Conservation (phyloP, 2,329 filamentous ascomycete genomes). For the Phialocephala subalpina region DNA sequence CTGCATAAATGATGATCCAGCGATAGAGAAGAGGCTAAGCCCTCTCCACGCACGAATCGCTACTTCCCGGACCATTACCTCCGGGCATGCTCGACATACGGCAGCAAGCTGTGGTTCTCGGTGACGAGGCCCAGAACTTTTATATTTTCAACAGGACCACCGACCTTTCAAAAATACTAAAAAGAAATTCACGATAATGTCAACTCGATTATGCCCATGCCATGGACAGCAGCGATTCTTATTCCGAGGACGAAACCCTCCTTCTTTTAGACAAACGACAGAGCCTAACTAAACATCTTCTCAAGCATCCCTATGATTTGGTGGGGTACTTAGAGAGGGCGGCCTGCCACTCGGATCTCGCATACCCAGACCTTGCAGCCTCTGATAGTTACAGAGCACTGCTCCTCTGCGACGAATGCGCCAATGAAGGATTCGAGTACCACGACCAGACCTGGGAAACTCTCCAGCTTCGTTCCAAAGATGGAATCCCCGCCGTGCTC, state of each 20-base stretch:
- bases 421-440: constrained; percentile 82
- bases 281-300: constrained; percentile 63
- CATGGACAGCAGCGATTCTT: constrained; percentile 30
- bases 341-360: constrained; percentile 73
- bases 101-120: not conserved
- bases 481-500: constrained; percentile 53
- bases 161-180: not conserved
- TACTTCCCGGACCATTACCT: constrained; percentile 11
- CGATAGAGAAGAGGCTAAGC: not conserved
- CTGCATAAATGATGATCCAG: not conserved
- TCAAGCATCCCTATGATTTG: constrained; percentile 64
- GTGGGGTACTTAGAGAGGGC: constrained; percentile 75
- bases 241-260: constrained; percentile 37
- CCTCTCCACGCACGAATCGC: not conserved
- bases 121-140: constrained; percentile 6
- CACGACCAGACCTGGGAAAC: constrained; percentile 69
- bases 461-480: constrained; percentile 29
- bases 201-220: constrained; percentile 8
- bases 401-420: constrained; percentile 82
- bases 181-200: not conserved
- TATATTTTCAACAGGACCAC: constrained; percentile 5
- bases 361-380: constrained; percentile 88
- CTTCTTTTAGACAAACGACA: constrained; percentile 61
- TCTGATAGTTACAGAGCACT: constrained; percentile 91
- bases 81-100: not conserved